These are phyloP conservation scores for Heritiera fomes DNA, from an alignment of 345 rosid genomes.

Conservation along the genomic window DNA sequence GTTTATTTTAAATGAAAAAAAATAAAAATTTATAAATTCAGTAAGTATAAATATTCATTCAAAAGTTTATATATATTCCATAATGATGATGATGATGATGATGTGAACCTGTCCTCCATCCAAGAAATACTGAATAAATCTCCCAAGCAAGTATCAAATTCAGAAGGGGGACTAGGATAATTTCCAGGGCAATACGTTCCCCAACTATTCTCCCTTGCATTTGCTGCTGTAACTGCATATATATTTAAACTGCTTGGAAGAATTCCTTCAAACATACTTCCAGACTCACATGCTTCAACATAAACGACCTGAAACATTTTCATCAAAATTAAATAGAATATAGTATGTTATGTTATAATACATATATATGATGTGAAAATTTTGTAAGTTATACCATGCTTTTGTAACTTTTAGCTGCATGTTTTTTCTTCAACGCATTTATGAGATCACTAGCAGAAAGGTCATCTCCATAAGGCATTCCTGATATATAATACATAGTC, in stretches of 20 bases:
- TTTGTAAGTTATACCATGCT: constrained; percentile 62
- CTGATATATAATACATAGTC: constrained; percentile 31
- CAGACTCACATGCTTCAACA: constrained; percentile 98
- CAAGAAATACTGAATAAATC: constrained; percentile 92
- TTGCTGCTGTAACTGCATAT: constrained; percentile 88
- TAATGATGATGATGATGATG: too few relatives aligned
- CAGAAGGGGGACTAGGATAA: constrained; percentile 76
- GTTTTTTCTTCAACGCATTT: constrained; percentile 68
- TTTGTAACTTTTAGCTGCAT: constrained; percentile 70
- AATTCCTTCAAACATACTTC: constrained; percentile 96
- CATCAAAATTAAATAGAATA: not conserved
- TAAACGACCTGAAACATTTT: constrained; percentile 68
- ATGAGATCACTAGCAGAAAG: constrained; percentile 75
- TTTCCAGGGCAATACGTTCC: constrained; percentile 97
- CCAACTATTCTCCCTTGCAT: constrained; percentile 94
- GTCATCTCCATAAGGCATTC: constrained; percentile 87
- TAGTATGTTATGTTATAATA: too few relatives aligned
- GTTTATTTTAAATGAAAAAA: not conserved
- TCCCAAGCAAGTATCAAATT: constrained; percentile 92
- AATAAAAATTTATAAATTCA: not conserved
- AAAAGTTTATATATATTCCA: too few relatives aligned
- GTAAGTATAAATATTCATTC: too few relatives aligned
- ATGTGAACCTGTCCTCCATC: constrained; percentile 32
- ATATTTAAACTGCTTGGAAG: constrained; percentile 84
- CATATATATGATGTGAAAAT: not conserved